Conservation (phyloP, 225 moss, liverwort and hornwort genomes). For the Rhytidiadelphus loreus region DNA sequence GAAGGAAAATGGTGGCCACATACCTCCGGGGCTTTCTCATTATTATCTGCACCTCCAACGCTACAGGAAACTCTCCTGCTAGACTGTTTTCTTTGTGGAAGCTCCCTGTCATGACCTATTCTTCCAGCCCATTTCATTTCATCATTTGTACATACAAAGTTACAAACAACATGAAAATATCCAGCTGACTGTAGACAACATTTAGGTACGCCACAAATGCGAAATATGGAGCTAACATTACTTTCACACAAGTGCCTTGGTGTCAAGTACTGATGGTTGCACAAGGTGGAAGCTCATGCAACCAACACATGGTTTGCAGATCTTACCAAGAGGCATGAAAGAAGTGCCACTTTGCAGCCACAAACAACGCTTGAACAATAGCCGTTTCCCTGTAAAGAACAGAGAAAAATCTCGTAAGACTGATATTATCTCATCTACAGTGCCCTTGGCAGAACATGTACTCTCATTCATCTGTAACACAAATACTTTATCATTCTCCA, state of each 20-base stretch:
- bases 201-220: neutral
- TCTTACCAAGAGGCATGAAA: conserved; percentile 1
- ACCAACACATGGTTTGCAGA: neutral
- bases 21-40: neutral
- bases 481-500: neutral
- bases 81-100: neutral
- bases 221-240: neutral
- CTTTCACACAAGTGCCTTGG: neutral
- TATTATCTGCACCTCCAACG: neutral
- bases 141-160: neutral
- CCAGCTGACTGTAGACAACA: neutral
- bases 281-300: neutral
- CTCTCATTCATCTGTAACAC: neutral
- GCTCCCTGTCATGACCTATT: neutral
- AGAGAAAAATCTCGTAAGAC: neutral
- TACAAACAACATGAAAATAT: neutral
- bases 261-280: neutral
- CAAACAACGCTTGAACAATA: neutral
- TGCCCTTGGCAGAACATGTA: neutral
- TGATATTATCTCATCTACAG: neutral
- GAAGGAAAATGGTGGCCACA: neutral
- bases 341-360: neutral
- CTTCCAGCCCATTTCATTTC: neutral
- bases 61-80: neutral
- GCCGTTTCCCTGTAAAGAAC: neutral